phyloP scores from a whole-genome alignment of 2,329 filamentous ascomycete genomes.

The Alternaria dauci region DNA sequence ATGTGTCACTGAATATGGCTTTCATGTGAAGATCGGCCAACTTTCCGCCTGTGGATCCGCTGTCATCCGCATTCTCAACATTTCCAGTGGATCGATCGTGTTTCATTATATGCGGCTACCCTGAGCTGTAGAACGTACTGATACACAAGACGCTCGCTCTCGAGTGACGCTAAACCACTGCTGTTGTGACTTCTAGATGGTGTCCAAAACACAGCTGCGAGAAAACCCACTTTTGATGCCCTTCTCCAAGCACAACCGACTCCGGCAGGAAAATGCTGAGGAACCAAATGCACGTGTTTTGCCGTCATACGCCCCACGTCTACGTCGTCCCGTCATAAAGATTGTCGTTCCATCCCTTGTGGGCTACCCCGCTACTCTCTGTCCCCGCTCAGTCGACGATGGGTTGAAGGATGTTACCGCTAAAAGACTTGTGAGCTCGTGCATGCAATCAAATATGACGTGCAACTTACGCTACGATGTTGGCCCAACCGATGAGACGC shows the following conservation, averaged over 20 bases:
- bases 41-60: slow-evolving; percentile 24
- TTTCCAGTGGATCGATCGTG: slow-evolving; percentile 25
- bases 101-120: slow-evolving; percentile 36
- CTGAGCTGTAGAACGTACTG: slow-evolving; percentile 26
- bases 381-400: slow-evolving; percentile 35
- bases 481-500: slow-evolving; percentile 62
- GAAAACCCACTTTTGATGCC: slow-evolving; percentile 32
- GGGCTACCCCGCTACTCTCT: slow-evolving; percentile 7
- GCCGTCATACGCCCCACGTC: slow-evolving; percentile 25
- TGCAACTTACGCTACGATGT: slow-evolving; percentile 53
- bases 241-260: slow-evolving; percentile 39
- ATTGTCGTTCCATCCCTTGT: slow-evolving; percentile 16
- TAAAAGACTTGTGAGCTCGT: slow-evolving; percentile 33
- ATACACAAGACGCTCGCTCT: slow-evolving; percentile 23
- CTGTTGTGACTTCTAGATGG: slow-evolving; percentile 22
- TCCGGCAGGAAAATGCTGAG: slow-evolving; percentile 46
- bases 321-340: slow-evolving; percentile 27
- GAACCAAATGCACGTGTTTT: slow-evolving; percentile 37
- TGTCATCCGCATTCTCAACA: slow-evolving; percentile 25
- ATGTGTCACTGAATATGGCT: slow-evolving; percentile 21
- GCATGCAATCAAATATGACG: neutral
- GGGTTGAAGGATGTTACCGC: slow-evolving; percentile 51
- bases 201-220: slow-evolving; percentile 27
- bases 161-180: slow-evolving; percentile 24
- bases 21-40: slow-evolving; percentile 43